A percentile compares a stretch with the other conserved stretches of the same genome.
Conservation (phyloP, 2,329 filamentous ascomycete species). For the Beauveria brongniartii region DNA sequence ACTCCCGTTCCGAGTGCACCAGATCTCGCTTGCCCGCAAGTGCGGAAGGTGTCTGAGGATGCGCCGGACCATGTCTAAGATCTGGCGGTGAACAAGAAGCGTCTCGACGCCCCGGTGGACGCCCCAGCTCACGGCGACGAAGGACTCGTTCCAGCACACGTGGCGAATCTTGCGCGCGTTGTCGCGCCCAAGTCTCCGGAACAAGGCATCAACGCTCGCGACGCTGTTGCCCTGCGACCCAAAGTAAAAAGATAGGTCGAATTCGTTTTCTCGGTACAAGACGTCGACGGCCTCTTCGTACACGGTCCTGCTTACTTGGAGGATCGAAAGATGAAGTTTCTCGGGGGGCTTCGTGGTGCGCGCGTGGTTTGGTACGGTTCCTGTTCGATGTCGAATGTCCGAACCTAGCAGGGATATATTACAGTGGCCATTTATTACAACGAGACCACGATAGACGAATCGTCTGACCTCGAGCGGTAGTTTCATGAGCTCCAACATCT, state of each 20-base stretch:
- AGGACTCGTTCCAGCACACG: neutral
- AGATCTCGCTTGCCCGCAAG: neutral
- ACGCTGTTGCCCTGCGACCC: neutral
- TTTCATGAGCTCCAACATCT: neutral
- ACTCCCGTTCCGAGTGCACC: neutral
- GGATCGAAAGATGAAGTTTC: neutral
- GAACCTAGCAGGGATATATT: neutral
- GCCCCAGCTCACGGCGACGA: neutral
- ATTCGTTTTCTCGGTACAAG: neutral
- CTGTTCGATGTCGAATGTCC: neutral
- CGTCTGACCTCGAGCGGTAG: neutral
- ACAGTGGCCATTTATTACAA: neutral
- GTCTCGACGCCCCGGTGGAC: neutral
- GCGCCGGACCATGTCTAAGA: neutral
- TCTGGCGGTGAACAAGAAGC: neutral
- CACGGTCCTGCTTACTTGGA: neutral
- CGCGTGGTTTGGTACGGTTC: neutral
- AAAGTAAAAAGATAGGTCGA: neutral
- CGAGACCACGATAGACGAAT: neutral
- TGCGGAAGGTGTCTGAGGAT: neutral
- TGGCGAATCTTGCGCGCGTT: neutral
- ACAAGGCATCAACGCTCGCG: neutral
- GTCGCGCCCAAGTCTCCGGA: neutral
- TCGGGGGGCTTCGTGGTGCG: neutral
- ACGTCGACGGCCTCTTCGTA: neutral